Evolutionary conservation across 2,329 filamentous ascomycete genomes (phyloP).

Genomic region (Cercospora sp.): DNA sequence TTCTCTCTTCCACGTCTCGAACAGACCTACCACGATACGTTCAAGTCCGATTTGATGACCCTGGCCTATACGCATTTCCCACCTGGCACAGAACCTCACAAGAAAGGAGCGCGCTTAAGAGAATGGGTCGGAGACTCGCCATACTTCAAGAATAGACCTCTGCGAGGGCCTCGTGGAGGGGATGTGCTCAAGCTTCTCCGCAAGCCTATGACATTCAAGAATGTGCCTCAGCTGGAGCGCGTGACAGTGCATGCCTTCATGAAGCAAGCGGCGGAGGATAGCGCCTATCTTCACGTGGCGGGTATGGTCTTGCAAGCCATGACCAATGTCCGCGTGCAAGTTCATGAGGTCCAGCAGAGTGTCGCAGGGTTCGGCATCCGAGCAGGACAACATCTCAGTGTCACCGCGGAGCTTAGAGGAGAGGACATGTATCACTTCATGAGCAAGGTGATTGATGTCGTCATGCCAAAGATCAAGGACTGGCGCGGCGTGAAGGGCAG

Average conservation of each 20-base stretch:
- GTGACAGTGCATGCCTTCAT: slow-evolving; percentile 81
- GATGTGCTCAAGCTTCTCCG: slow-evolving; percentile 70
- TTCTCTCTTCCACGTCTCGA: slow-evolving; percentile 85
- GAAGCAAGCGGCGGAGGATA: slow-evolving; percentile 66
- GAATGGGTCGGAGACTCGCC: slow-evolving; percentile 88
- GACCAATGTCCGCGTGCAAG: slow-evolving; percentile 69
- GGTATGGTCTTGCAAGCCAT: slow-evolving; percentile 84
- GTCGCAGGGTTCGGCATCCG: slow-evolving; percentile 75
- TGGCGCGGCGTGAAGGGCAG: slow-evolving; percentile 77
- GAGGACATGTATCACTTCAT: slow-evolving; percentile 87
- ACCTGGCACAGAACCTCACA: slow-evolving; percentile 66
- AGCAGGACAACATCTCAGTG: slow-evolving; percentile 69
- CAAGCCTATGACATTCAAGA: slow-evolving; percentile 70
- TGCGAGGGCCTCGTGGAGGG: slow-evolving; percentile 79
- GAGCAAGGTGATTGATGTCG: slow-evolving; percentile 84
- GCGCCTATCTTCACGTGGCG: slow-evolving; percentile 75
- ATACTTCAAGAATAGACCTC: slow-evolving; percentile 88
- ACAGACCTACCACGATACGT: slow-evolving; percentile 85
- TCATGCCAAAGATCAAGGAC: slow-evolving; percentile 94
- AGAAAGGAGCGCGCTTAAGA: slow-evolving; percentile 68
- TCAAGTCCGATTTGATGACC: slow-evolving; percentile 84
- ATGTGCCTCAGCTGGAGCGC: slow-evolving; percentile 77
- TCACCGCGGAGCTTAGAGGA: slow-evolving; percentile 75
- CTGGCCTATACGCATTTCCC: slow-evolving; percentile 84
- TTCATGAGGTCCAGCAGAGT: slow-evolving; percentile 69